Percentiles rank a stretch among this genome's conserved stretches.
phyloP scores from a whole-genome alignment of 192 early-diverging fungal genomes.

The Backusella luteola region DNA sequence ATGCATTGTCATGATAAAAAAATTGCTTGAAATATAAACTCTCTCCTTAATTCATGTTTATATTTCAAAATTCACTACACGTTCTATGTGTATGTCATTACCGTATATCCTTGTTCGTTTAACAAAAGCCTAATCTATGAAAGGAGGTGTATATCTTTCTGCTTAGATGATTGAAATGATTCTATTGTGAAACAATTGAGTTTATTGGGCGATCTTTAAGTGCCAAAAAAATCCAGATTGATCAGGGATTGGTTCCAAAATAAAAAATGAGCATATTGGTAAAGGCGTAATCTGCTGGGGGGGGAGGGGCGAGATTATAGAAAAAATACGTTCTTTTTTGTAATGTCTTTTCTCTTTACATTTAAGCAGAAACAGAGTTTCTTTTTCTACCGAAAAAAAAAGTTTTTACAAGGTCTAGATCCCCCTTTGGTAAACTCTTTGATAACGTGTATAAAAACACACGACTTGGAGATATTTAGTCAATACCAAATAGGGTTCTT shows the following conservation, averaged over 20 bases:
- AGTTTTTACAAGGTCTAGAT: too few species aligned
- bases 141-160: background rate
- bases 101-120: too few species aligned
- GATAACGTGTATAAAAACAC: background rate
- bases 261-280: background rate
- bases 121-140: too few species aligned
- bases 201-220: background rate
- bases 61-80: background rate
- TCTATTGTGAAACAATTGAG: background rate
- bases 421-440: background rate
- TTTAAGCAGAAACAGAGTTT: too few species aligned
- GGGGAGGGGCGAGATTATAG: too few species aligned
- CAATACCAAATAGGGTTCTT: too few species aligned
- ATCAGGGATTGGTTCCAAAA: background rate
- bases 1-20: background rate
- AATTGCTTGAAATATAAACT: background rate
- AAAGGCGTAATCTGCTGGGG: too few species aligned
- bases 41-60: background rate
- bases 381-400: too few species aligned
- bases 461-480: background rate
- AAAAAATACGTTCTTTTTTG: too few species aligned
- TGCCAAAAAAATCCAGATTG: background rate
- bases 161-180: background rate
- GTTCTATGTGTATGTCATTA: background rate
- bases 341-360: too few species aligned